Base-by-base conservation (phyloP, 176 grass and related monocot genomes). In the Hordeum vulgare region DNA sequence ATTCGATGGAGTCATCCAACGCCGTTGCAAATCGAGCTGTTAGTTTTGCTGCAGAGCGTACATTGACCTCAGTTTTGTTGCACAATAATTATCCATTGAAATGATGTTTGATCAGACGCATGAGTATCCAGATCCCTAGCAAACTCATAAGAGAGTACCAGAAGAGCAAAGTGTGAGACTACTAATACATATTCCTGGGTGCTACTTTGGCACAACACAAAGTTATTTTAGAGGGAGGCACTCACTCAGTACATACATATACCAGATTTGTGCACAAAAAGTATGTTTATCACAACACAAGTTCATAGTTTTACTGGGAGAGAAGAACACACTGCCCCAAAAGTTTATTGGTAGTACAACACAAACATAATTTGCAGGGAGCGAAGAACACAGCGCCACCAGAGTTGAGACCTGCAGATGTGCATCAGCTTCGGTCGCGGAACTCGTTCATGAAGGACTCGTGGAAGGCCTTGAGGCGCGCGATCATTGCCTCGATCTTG, bases 371-470 rank as follows among this genome's bases (percentile, higher is more conserved):
- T 8, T 39, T 23, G 12, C 51, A 56, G 53, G 51, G 51, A 63
- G 17, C 1, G 31, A 0, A 42, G 36, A 35, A 23, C 40, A 57
- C 65, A 5, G 0, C 21, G 35, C 34, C 4, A 11, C 35, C 31
- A 76, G 51, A 37, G 18, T 15, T 57, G 18, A 60, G 74, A 25
- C 3, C 23, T 49, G 6, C 25, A 49, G 21, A 21, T 58, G 34
- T 0, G 17, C 29, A 34, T 74, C 34, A 54, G n/a, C 35, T 45
- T 4, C 74, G 66, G 17, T 77, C 49, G 11, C 83, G 83, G 63
- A 87, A 94, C 84, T 90, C 80, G 3, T 86, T 65, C 91, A 94
- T 97, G 86, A 97, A 97, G 5, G 83, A 76, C 66, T 92, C 83
- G 67, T 97, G 91, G 87, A 97, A 97, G 4, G 62, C 66, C 74